A percentile compares a stretch with the other conserved stretches of the same genome.
phyloP scores from a whole-genome alignment of 441 rosid species.

The Metrosideros polymorpha region DNA sequence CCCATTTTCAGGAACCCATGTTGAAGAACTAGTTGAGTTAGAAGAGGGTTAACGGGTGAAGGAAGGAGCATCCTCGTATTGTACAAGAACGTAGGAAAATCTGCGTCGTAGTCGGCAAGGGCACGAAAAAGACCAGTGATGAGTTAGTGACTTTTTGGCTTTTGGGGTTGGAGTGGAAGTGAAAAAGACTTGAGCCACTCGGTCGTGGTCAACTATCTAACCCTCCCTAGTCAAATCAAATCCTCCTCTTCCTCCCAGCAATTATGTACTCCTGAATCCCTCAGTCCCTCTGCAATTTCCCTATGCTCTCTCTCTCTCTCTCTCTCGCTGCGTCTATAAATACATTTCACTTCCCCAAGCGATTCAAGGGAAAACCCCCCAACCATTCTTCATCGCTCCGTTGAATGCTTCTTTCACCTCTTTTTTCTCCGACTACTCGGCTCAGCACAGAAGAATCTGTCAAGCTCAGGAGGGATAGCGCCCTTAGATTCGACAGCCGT shows the following conservation, averaged over 20 bases:
- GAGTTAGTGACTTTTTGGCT: not conserved
- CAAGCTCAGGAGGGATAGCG: conserved; percentile 99
- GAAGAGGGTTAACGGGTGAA: not conserved
- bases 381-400: not conserved
- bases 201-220: not conserved
- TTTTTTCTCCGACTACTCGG: not conserved
- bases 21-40: not conserved
- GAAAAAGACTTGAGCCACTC: not conserved
- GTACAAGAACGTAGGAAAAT: not conserved
- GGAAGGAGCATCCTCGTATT: not conserved
- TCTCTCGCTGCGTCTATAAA: not conserved
- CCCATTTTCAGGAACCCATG: not conserved
- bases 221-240: not conserved
- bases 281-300: not conserved
- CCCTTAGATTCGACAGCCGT: conserved; percentile 18
- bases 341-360: not conserved
- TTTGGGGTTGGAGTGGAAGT: not conserved
- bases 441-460: conserved; percentile 52
- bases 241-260: not conserved
- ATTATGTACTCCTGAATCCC: not conserved
- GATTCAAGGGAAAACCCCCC: not conserved
- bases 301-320: not conserved
- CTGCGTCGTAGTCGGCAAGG: not conserved
- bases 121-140: not conserved
- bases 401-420: not conserved